Evolutionary conservation across 108 stramenopile genomes (phyloP).

Genomic region (Parmales sp.): DNA sequence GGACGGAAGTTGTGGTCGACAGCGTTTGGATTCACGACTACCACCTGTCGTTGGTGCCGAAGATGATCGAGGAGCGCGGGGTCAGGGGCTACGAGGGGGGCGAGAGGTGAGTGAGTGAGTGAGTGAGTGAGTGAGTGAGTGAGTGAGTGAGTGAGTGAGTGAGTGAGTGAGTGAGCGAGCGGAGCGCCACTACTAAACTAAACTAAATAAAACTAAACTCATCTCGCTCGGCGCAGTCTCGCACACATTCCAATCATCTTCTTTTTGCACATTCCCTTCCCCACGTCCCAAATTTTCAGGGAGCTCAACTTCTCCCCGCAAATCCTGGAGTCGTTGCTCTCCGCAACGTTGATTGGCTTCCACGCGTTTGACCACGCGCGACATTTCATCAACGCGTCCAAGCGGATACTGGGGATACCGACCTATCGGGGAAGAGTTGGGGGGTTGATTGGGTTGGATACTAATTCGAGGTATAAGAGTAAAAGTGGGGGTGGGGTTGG

Average conservation of each 20-base stretch:
- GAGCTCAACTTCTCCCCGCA: slow-evolving; percentile 85
- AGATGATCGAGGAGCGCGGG: slow-evolving; percentile 70
- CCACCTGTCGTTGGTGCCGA: slow-evolving; percentile 87
- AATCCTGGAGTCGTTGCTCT: slow-evolving; percentile 89
- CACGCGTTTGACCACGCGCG: slow-evolving; percentile 99
- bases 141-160: background rate
- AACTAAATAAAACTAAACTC: too few species aligned
- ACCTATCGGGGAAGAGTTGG: slow-evolving; percentile 65
- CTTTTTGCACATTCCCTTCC: slow-evolving; percentile 98
- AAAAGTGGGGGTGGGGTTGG: too few species aligned
- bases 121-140: background rate
- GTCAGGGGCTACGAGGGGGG: slow-evolving; percentile 22
- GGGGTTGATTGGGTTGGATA: slow-evolving; percentile 92
- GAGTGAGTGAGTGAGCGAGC: too few species aligned
- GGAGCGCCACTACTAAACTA: too few species aligned
- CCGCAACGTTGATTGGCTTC: slow-evolving; percentile 97
- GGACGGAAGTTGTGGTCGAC: too few species aligned
- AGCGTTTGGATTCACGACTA: slow-evolving; percentile 98
- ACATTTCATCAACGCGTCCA: slow-evolving; percentile 97
- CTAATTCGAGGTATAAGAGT: too few species aligned
- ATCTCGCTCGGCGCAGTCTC: too few species aligned
- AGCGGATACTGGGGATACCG: slow-evolving; percentile 94
- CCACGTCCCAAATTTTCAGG: slow-evolving; percentile 94
- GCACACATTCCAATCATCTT: slow-evolving; percentile 71
- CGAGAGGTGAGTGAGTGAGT: slow-evolving; percentile 12